phyloP scores from a whole-genome alignment of 176 grass and related monocot genomes.

The Aechmea fasciata region DNA sequence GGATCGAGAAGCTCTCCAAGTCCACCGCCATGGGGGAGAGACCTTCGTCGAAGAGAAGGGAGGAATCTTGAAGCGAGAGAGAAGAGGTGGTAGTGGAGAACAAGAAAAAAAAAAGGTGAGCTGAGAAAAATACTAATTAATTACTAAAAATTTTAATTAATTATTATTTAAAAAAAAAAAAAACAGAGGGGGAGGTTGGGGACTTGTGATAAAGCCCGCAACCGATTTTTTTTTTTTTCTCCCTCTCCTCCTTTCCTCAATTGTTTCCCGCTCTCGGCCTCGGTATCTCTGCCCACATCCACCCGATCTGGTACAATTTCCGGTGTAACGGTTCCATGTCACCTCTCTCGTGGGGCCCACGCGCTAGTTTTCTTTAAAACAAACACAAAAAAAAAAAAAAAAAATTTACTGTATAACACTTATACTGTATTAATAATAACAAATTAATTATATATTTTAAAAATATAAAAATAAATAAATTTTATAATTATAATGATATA shows the following conservation, averaged over 20 bases:
- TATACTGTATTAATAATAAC: too few relatives aligned
- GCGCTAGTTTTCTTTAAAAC: too few relatives aligned
- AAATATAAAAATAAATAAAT: too few relatives aligned
- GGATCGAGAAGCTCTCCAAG: slow-evolving; percentile 35
- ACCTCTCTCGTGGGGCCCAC: too few relatives aligned
- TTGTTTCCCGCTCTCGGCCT: slow-evolving; percentile 4
- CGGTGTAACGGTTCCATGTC: too few relatives aligned
- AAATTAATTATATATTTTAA: too few relatives aligned
- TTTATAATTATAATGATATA: too few relatives aligned
- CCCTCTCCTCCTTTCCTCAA: background rate
- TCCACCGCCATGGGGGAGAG: slow-evolving; percentile 18
- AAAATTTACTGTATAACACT: too few relatives aligned
- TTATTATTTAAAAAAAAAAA: slow-evolving; percentile 20
- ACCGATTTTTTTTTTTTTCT: slow-evolving; percentile 6
- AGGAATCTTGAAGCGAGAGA: background rate
- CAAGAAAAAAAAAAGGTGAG: background rate
- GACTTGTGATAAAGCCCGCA: background rate
- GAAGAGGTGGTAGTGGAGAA: background rate
- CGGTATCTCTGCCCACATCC: background rate
- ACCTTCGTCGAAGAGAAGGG: too few relatives aligned
- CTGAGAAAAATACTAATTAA: slow-evolving; percentile 17
- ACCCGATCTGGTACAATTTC: too few relatives aligned
- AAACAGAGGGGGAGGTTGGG: background rate
- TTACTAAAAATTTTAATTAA: slow-evolving; percentile 1
- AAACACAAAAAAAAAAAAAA: too few relatives aligned